Base-by-base conservation (phyloP, 169 alveolate species). In the Eimeria sp. region DNA sequence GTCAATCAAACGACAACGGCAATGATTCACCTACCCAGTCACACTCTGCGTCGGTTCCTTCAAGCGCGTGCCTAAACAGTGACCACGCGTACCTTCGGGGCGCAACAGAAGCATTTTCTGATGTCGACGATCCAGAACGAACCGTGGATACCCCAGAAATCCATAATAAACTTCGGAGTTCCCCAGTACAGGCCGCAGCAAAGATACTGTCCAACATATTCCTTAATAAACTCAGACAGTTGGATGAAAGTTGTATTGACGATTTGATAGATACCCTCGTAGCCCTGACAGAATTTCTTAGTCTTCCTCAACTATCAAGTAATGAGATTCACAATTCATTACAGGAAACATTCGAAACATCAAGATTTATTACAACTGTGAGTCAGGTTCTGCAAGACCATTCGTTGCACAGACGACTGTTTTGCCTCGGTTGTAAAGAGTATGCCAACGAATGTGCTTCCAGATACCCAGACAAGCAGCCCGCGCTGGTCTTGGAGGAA, bases 171-270 rank as follows among this genome's bases (percentile, higher is more conserved):
- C 43, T 57, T 43, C 57, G 5, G 30, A 63, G 61, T 11, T 61
- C 63, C 82, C 83, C 93, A 40, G 22, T 25, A 34, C 58, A 58
- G 54, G 93, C 93, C 9, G 93, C 93, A 30, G 93, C 93, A 13
- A 61, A 58, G 92, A 57, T 84, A 10, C 76, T 84, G 76, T n/a
- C 92, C 10, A 20, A 34, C 49, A 57, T 84, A 49, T 27, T 84
- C 47, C 92, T 84, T 40, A 57, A 61, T 30, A 25, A 57, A 47
- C 93, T 87, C 54, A 18, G 61, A 20, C n/a, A 61, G 34, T 5
- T 43, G 45, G 51, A 45, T 34, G 40, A 34, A 34, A 34, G 40
- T 7, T 40, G 13, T 18, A 27, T 43, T n/a, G 67, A 63, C 43
- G 93, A 87, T 16, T 47, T 63, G 45, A 45, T 43, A 87, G 93